These are phyloP conservation scores for Colletotrichum lindemuthianum DNA, from an alignment of 2,329 filamentous ascomycete species.

Conservation along the genomic window DNA sequence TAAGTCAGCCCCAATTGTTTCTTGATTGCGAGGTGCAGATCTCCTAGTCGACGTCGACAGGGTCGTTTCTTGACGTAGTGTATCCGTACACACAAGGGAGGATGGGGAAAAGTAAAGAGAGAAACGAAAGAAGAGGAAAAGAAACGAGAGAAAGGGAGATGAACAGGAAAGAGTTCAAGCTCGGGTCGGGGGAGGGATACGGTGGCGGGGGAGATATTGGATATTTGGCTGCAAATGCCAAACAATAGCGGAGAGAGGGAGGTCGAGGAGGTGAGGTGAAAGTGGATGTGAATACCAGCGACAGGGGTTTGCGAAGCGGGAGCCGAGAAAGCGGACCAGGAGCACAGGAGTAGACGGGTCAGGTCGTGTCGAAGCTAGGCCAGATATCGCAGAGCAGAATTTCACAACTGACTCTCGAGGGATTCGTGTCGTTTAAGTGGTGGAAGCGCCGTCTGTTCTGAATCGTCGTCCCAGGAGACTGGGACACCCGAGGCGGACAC, in stretches of 20 bases:
- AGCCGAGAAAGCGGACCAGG: slow-evolving; percentile 24
- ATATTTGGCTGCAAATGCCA: slow-evolving; percentile 34
- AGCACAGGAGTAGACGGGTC: too few species aligned
- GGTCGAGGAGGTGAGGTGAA: slow-evolving; percentile 10
- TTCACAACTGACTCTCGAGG: background rate
- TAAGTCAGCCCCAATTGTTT: slow-evolving; percentile 15
- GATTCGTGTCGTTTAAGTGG: too few species aligned
- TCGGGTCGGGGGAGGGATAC: slow-evolving; percentile 6
- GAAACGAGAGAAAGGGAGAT: slow-evolving; percentile 7
- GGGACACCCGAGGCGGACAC: background rate
- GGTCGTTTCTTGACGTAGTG: slow-evolving; percentile 17
- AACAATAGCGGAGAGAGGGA: slow-evolving; percentile 29
- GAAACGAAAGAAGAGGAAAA: background rate
- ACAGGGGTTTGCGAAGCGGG: slow-evolving; percentile 26
- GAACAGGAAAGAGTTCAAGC: background rate
- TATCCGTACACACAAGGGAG: background rate
- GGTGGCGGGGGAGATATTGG: slow-evolving; percentile 33
- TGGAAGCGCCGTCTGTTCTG: too few species aligned
- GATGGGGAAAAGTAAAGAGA: background rate
- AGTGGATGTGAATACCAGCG: slow-evolving; percentile 31
- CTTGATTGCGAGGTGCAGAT: slow-evolving; percentile 23
- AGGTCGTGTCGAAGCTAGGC: background rate
- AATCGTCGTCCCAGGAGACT: too few species aligned
- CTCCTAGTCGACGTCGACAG: background rate
- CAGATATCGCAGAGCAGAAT: slow-evolving; percentile 4